These are phyloP conservation scores for Ziziphus jujuba DNA, from an alignment of 306 rosid genomes.

Conservation along the genomic window DNA sequence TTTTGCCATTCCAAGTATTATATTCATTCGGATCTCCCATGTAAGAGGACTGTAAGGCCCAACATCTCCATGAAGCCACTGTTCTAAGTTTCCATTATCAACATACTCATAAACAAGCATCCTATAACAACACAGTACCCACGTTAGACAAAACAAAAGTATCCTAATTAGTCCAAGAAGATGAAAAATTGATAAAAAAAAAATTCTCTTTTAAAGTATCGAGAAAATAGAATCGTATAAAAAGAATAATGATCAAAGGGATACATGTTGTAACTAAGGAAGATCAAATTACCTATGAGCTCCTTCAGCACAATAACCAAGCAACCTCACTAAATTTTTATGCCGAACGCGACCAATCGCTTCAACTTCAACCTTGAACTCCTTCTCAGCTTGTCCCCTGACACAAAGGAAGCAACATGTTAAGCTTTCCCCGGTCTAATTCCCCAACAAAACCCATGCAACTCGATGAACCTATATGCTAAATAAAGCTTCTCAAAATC, in stretches of 20 bases:
- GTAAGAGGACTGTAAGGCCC: slow-evolving; percentile 55
- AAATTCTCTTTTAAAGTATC: too few species aligned
- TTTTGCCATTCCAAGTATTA: slow-evolving; percentile 58
- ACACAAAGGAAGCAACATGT: slow-evolving; percentile 2
- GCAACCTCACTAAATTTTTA: slow-evolving; percentile 63
- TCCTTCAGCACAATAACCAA: slow-evolving; percentile 70
- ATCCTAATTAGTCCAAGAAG: too few species aligned
- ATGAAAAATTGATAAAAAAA: too few species aligned
- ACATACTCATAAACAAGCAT: slow-evolving; percentile 64
- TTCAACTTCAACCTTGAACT: slow-evolving; percentile 70
- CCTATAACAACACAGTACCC: slow-evolving; percentile 28
- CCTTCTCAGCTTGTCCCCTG: slow-evolving; percentile 72
- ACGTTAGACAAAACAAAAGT: background rate
- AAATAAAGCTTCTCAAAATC: background rate
- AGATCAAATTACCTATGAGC: slow-evolving; percentile 45
- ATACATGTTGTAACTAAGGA: background rate
- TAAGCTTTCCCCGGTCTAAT: slow-evolving; percentile 9
- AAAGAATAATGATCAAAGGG: background rate
- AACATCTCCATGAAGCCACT: slow-evolving; percentile 68
- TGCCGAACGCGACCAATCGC: slow-evolving; percentile 71
- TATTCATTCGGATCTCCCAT: slow-evolving; percentile 59
- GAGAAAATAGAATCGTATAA: background rate
- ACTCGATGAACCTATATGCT: background rate
- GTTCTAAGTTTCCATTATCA: slow-evolving; percentile 64
- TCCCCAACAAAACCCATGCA: background rate